phyloP scores from a whole-genome alignment of 495 filamentous ascomycete genomes.

The Beverwykella pulmonaria region DNA sequence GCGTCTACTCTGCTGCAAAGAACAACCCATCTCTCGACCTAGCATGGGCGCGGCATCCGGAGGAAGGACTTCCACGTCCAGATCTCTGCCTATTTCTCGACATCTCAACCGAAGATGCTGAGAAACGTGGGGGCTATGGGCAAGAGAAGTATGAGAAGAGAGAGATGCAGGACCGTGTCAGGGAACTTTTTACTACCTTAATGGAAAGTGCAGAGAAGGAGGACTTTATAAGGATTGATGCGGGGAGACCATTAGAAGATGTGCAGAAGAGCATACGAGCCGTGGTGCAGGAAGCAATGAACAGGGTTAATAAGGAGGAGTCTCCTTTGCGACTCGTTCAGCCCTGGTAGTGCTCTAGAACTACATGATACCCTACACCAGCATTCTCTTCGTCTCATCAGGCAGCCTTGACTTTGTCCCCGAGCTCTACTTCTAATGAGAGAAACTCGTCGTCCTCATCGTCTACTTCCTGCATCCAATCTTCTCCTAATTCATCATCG shows the following conservation, averaged over 20 bases:
- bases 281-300: constrained; percentile 40
- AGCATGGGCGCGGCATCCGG: constrained; percentile 77
- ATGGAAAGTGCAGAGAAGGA: constrained; percentile 37
- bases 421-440: neutral
- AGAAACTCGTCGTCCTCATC: constrained; percentile 20
- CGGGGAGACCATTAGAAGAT: constrained; percentile 46
- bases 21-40: constrained; percentile 68
- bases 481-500: constrained; percentile 33
- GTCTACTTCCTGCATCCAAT: constrained; percentile 26
- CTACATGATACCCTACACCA: neutral
- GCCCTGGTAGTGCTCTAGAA: constrained; percentile 42
- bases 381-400: neutral
- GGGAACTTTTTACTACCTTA: constrained; percentile 63
- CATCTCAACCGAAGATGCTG: constrained; percentile 71
- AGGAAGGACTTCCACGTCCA: constrained; percentile 83
- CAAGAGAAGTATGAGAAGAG: constrained; percentile 85
- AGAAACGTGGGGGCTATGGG: constrained; percentile 79
- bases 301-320: constrained; percentile 44
- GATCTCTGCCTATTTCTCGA: constrained; percentile 88
- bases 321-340: constrained; percentile 50
- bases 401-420: neutral
- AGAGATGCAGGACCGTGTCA: constrained; percentile 79
- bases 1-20: constrained; percentile 95
- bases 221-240: constrained; percentile 54
- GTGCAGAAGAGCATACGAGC: constrained; percentile 30